phyloP scores from a whole-genome alignment of 2,329 filamentous ascomycete species.

The Davidsoniella eucalypti region DNA sequence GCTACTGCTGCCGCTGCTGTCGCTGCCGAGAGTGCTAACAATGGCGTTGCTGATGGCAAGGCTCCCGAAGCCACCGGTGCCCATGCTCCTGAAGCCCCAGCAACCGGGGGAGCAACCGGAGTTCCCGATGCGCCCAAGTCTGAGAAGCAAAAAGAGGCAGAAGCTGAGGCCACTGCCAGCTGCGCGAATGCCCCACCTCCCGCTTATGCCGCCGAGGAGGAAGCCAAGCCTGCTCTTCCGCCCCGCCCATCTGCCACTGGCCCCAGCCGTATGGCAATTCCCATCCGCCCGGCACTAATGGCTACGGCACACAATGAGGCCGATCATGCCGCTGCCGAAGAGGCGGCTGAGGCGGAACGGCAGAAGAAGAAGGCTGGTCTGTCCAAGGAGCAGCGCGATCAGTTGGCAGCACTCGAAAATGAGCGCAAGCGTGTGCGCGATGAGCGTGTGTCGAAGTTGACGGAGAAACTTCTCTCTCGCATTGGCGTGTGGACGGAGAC shows the following conservation, averaged over 20 bases:
- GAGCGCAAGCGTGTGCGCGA: conserved; percentile 73
- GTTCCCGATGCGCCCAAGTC: conserved; percentile 21
- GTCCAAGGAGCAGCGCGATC: conserved; percentile 82
- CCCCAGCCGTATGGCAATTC: conserved; percentile 37
- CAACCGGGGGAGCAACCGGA: conserved; percentile 25
- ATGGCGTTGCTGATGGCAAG: conserved; percentile 34
- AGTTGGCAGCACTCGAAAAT: conserved; percentile 72
- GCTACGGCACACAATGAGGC: conserved; percentile 54
- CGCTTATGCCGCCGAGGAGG: conserved; percentile 13
- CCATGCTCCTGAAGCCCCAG: conserved; percentile 19
- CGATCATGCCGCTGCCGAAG: conserved; percentile 44
- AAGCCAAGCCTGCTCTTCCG: conserved; percentile 3
- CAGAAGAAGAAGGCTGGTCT: conserved; percentile 81
- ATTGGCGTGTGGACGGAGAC: conserved; percentile 95
- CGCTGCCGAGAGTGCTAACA: conserved; percentile 22
- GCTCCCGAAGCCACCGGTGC: conserved; percentile 20
- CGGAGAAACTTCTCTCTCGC: conserved; percentile 73
- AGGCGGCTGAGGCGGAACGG: conserved; percentile 44
- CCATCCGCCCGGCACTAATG: conserved; percentile 72
- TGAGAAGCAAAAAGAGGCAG: conserved; percentile 17
- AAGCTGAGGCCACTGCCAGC: conserved; percentile 16
- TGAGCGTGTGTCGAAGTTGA: conserved; percentile 73
- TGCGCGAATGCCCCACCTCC: too few relatives aligned
- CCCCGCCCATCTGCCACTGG: conserved; percentile 12
- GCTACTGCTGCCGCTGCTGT: conserved; percentile 41